Conservation (phyloP, 495 filamentous ascomycete species). For the Xanthoparmelia taractica region DNA sequence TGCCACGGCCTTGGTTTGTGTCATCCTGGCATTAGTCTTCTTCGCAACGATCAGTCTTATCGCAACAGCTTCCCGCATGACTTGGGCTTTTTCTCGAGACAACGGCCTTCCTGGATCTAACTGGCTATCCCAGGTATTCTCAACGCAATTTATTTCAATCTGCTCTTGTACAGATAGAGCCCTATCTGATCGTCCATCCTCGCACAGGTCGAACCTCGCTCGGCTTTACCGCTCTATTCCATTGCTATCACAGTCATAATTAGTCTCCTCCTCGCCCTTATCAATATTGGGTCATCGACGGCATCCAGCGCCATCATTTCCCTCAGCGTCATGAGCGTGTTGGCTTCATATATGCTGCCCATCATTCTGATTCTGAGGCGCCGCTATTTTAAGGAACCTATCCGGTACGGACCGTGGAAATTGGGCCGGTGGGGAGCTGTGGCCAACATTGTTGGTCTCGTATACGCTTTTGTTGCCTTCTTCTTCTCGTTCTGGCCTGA, state of each 20-base stretch:
- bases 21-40: slow-evolving; percentile 24
- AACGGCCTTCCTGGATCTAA: slow-evolving; percentile 39
- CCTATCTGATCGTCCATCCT: not conserved
- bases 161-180: not conserved
- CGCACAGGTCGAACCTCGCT: slow-evolving; percentile 23
- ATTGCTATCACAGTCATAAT: slow-evolving; percentile 39
- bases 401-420: slow-evolving; percentile 27
- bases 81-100: slow-evolving; percentile 53
- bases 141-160: not conserved
- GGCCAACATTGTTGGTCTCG: slow-evolving; percentile 28
- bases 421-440: slow-evolving; percentile 23
- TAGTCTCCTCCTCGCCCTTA: slow-evolving; percentile 33
- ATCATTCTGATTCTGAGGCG: slow-evolving; percentile 17
- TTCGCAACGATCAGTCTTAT: slow-evolving; percentile 38
- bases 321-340: slow-evolving; percentile 29
- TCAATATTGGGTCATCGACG: slow-evolving; percentile 42
- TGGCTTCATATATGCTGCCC: slow-evolving; percentile 35
- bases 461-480: slow-evolving; percentile 28
- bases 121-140: slow-evolving; percentile 21
- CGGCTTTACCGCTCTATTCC: slow-evolving; percentile 41
- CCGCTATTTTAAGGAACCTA: slow-evolving; percentile 22
- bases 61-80: slow-evolving; percentile 45
- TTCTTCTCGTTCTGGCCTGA: slow-evolving; percentile 31
- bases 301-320: slow-evolving; percentile 46
- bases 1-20: slow-evolving; percentile 25